These are phyloP conservation scores for Cyberlindnera suaveolens DNA, from an alignment of 805 yeast species.

Conservation along the genomic window DNA sequence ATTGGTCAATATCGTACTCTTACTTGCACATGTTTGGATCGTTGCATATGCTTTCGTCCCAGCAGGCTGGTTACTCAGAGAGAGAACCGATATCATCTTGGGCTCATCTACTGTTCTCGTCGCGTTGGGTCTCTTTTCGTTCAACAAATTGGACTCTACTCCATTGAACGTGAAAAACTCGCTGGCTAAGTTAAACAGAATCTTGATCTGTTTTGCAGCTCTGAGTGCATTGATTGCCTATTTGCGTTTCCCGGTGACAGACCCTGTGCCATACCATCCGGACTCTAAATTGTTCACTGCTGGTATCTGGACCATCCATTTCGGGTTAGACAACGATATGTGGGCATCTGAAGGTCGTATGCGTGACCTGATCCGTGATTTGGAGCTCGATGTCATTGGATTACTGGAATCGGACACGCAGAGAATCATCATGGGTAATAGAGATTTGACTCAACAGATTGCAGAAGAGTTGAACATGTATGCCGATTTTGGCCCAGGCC, in stretches of 20 bases:
- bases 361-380: constrained; percentile 74
- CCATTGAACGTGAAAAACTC: constrained; percentile 5
- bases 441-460: constrained; percentile 85
- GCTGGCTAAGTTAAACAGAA: constrained; percentile 14
- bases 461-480: constrained; percentile 94
- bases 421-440: constrained; percentile 88
- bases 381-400: constrained; percentile 89
- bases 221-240: constrained; percentile 48
- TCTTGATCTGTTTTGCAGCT: constrained; percentile 34
- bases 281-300: constrained; percentile 73
- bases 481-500: constrained; percentile 96
- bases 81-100: constrained; percentile 75
- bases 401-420: constrained; percentile 90
- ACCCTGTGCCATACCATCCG: constrained; percentile 65
- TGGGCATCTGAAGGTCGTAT: constrained; percentile 94
- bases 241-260: constrained; percentile 49
- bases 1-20: constrained; percentile 43
- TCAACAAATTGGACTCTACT: constrained; percentile 4
- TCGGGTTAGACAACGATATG: constrained; percentile 95
- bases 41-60: constrained; percentile 99
- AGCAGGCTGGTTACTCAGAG: constrained; percentile 82
- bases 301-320: constrained; percentile 98
- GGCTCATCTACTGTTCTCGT: constrained; percentile 47
- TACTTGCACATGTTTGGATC: constrained; percentile 88
- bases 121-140: constrained; percentile 41